Conservation (phyloP, 192 early-diverging fungal genomes). For the Phlyctochytrium arcticum region DNA sequence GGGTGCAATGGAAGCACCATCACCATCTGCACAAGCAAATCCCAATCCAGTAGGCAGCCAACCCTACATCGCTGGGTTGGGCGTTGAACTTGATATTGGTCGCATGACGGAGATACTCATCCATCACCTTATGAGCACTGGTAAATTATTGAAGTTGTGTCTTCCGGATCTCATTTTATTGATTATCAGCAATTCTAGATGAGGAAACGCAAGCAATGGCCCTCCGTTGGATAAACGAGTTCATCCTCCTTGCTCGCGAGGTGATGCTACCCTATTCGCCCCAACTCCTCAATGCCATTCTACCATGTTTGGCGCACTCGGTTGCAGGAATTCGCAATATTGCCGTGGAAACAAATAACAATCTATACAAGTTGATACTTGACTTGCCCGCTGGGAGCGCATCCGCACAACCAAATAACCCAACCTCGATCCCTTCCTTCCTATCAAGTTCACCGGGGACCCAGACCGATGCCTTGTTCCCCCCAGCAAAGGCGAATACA, state of each 20-base stretch:
- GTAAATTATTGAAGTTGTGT: conserved; percentile 28
- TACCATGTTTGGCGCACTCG: conserved; percentile 83
- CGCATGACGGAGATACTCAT: conserved; percentile 79
- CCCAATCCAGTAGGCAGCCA: conserved; percentile 1
- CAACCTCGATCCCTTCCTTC: neutral
- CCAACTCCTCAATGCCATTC: conserved; percentile 71
- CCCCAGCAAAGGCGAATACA: neutral
- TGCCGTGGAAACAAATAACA: conserved; percentile 79
- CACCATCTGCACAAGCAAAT: too few species aligned
- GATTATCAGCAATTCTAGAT: too few species aligned
- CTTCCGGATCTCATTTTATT: conserved; percentile 8
- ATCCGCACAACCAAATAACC: neutral
- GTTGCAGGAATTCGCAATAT: conserved; percentile 56
- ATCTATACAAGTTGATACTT: conserved; percentile 70
- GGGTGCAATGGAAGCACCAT: neutral
- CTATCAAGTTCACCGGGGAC: neutral
- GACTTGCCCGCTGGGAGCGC: conserved; percentile 36
- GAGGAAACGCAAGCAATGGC: conserved; percentile 92
- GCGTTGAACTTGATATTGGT: conserved; percentile 77
- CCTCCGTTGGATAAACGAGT: conserved; percentile 87
- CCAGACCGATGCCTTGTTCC: neutral
- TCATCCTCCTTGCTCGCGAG: conserved; percentile 76
- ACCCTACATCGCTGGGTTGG: conserved; percentile 70
- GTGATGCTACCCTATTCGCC: conserved; percentile 83
- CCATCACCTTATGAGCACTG: conserved; percentile 69